Base-by-base conservation (phyloP, 1,284 basidiomycete species). In the Puccinia brachypodii region DNA sequence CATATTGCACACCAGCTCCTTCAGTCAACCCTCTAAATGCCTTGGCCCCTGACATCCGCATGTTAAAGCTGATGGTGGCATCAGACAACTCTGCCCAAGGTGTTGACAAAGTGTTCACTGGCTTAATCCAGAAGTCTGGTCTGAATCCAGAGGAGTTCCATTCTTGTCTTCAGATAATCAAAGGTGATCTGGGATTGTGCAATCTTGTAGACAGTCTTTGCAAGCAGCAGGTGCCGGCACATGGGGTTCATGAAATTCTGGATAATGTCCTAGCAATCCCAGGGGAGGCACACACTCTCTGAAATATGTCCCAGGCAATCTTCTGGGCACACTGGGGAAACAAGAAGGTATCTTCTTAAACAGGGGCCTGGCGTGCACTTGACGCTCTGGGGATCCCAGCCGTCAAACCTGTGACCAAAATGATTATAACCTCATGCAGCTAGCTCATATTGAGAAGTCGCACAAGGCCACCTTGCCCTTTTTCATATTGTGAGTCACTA, bases 361-460 rank as follows among this genome's bases (percentile, higher is more conserved):
- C 69, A 25, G 69, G 69, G 9, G 69, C 38, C 25, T 72, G 69
- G 69, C 40, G 47, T 13, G 25, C 69, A 14, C 47, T 42, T 42
- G 22, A 47, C 22, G 69, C 69, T 22, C n/a, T 72, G 2, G 69
- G 69, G 13, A 36, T 62, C 9, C 40, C 40, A 3, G 28, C 38
- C 1, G 19, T 19, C 9, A 72, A 72, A 28, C 69, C 69, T 14
- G 69, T 72, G 13, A 47, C 69, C 16, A 72, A 72, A 38, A 66
- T 6, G 66, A 69, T 40, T 69, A 36, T 33, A 58, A 58, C 56
- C 56, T 58, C 8, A 62, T 62, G 60, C 25, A 11, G 47, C 47
- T 62, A 6, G 14, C 50, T 3, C 60, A 62, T 62, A 19, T 62
- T 7, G 13, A 62, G 25, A 62, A 36, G 31, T 28, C 31, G 4